Conservation (phyloP, 148 eudicot species). For the Beta vulgaris region DNA sequence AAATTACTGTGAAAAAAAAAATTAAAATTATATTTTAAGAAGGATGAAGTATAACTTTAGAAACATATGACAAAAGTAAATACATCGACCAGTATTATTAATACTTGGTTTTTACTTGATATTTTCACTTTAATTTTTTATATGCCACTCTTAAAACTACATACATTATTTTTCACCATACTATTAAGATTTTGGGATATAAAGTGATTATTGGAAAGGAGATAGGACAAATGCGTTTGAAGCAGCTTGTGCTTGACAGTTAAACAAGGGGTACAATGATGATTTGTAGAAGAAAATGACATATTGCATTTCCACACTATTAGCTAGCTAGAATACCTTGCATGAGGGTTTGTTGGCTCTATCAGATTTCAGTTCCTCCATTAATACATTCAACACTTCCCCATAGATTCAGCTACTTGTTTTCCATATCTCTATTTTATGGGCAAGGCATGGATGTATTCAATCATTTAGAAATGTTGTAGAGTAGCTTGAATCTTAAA, state of each 20-base stretch:
- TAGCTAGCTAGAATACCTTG: constrained; percentile 20
- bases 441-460: constrained; percentile 23
- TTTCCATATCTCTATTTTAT: constrained; percentile 15
- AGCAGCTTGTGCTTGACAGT: constrained; percentile 31
- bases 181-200: background rate
- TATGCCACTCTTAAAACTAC: no score
- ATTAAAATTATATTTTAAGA: no score
- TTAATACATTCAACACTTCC: constrained; percentile 23
- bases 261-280: constrained; percentile 27
- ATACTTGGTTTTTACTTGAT: no score
- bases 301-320: constrained; percentile 11
- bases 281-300: constrained; percentile 29
- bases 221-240: constrained; percentile 29
- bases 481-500: background rate
- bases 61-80: no score
- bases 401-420: constrained; percentile 27
- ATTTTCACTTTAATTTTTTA: no score
- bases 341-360: constrained; percentile 21
- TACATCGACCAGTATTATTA: no score
- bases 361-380: constrained; percentile 21
- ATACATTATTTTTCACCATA: no score
- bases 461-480: background rate
- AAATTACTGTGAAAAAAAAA: no score
- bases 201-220: background rate
- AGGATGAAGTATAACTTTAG: no score